These are phyloP conservation scores for Ganoderma boninense DNA, from an alignment of 1,284 basidiomycete species.

Conservation along the genomic window DNA sequence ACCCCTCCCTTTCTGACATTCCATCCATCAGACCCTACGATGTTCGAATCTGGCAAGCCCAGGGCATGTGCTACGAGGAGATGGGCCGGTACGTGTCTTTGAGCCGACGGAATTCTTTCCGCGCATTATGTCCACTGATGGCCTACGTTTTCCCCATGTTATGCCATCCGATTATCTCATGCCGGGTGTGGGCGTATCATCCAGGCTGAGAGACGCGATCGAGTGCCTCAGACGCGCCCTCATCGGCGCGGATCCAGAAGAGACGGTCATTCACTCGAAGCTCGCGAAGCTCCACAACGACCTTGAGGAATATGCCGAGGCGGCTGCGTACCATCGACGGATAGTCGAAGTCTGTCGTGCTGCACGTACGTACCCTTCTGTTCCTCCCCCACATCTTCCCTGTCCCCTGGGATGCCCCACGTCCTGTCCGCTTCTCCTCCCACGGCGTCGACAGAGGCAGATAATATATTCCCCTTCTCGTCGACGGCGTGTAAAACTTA, in stretches of 20 bases:
- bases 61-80: constrained; percentile 94
- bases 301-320: constrained; percentile 70
- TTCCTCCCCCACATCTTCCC: constrained; percentile 9
- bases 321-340: constrained; percentile 75
- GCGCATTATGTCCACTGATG: constrained; percentile 32
- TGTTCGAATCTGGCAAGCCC: constrained; percentile 94
- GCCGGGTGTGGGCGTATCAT: not conserved
- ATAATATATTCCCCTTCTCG: constrained; percentile 9
- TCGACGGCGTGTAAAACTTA: not conserved
- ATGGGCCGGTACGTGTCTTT: constrained; percentile 68
- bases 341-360: constrained; percentile 81
- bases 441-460: not conserved
- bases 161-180: not conserved
- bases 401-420: not conserved
- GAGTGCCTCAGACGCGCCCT: constrained; percentile 91
- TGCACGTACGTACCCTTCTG: constrained; percentile 45
- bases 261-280: constrained; percentile 80
- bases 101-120: constrained; percentile 7
- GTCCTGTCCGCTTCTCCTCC: not conserved
- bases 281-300: constrained; percentile 80
- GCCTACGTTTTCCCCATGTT: constrained; percentile 17
- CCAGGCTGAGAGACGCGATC: constrained; percentile 84
- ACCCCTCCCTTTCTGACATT: constrained; percentile 16
- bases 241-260: constrained; percentile 83
- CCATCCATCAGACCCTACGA: constrained; percentile 85